Evolutionary conservation across 305 asterid species (phyloP), one percentile per base, ranked within the genome.

Genomic region (Petunia hybrid): DNA sequence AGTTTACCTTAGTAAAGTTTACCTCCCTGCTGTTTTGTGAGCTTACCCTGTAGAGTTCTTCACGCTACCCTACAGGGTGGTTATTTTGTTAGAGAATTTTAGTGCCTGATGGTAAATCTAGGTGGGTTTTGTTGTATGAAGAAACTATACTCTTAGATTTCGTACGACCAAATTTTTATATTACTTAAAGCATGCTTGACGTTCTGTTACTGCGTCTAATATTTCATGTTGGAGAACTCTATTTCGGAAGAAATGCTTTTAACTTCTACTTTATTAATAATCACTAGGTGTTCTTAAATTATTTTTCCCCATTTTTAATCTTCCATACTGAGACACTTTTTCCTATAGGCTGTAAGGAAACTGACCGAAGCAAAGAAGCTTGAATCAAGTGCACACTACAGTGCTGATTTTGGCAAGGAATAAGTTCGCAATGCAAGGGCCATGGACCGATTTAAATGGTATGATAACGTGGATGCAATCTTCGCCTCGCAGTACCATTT

Each of bases 331-430:
- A 78, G 77, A 43, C 80, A 80, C 63, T 46, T 43, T 75, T 81
- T 45, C 55, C 3, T 77, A 60, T 84, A 94, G 98, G 98, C 98
- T 48, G 98, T 94, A 41, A 89, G 98, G 83, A 94, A 92, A 87
- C 89, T 94, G 83, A 93, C 90, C 43, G 98, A 94, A 81, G 97
- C 97, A 4, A 94, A 94, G 97, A 95, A 95, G 87, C 97, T 95
- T n/a, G 98, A 95, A 84, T 92, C 98, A 60, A 95, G 88, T 87
- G 92, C 98, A 38, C 98, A 95, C 83, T 95, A 93, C 55, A 95
- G 81, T 85, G 5, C 98, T 76, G 98, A 95, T 84, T 95, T 95
- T 53, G 97, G 97, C 35, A 95, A 92, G 88, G 98, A 93, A 31
- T 94, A 86, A 84, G 86, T 60, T 40, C 41, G 10, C 31, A 14